Evolutionary conservation across 1,139 yeast genomes (phyloP), one percentile per base, ranked within the genome.

Genomic region (Kazachstania sp.): DNA sequence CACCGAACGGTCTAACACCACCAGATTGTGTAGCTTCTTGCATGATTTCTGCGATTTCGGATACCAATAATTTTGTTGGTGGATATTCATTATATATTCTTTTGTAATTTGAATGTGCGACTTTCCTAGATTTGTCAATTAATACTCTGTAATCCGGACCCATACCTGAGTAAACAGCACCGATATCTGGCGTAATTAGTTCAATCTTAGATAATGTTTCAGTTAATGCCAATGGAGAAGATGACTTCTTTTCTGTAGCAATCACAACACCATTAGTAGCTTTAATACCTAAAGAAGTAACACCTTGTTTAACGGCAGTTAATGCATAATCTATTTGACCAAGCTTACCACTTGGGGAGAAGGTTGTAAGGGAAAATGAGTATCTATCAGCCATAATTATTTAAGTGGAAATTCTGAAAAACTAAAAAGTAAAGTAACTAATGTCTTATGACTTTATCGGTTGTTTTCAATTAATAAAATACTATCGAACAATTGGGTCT

Each of bases 11-110:
- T 53, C 69, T 61, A 32, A 65, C 68, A 65, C 97, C 99, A 49
- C 97, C 98, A 43, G 90, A 83, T 67, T 94, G 99, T 1, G 99
- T 94, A 26, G 96, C 92, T 68, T 92, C 97, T 69, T 94, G 99
- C 87, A 94, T 94, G 47, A 88, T 84, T 64, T 86, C 85, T 49
- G 98, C 98, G 54, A 94, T 81, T 64, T 92, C 97, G 57, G 92
- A 90, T 26, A 92, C 97, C 61, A 94, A 74, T 56, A 92, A 85
- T 64, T 87, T 84, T 5, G 96, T 95, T 41, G 98, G 97, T 6
- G 98, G 98, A 66, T 92, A 86, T 68, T 92, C 97, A 65, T 92
- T 90, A 70, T 92, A 94, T 54, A 90, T 75, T 63, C 96, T 78
- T 71, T 90, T 90, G 70, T 94, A 94, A 61, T 85, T 79, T 19